A percentile compares a stretch with the other conserved stretches of the same genome.
Conservation (phyloP, 352 stramenopile genomes). For the Phytophthora europaea region DNA sequence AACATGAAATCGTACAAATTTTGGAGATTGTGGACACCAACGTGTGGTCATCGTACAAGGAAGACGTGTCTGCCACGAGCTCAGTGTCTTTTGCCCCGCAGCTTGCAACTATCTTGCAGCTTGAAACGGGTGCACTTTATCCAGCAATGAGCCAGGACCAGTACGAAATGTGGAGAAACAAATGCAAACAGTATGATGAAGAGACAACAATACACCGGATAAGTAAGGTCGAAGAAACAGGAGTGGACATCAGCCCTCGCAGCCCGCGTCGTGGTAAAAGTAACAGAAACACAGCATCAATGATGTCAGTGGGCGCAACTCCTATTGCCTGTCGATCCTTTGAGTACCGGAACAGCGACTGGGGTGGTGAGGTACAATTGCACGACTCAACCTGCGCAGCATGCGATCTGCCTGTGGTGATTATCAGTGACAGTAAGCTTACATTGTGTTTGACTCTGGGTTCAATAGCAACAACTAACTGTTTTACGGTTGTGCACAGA, state of each 20-base stretch:
- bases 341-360: conserved; percentile 89
- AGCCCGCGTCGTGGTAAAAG: conserved; percentile 21
- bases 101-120: conserved; percentile 67
- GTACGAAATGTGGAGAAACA: conserved; percentile 63
- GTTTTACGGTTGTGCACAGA: conserved; percentile 44
- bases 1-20: conserved; percentile 73
- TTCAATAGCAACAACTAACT: conserved; percentile 7
- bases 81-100: conserved; percentile 80
- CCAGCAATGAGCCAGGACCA: conserved; percentile 55
- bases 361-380: conserved; percentile 87
- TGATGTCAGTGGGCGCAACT: conserved; percentile 16
- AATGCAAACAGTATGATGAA: conserved; percentile 66
- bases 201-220: conserved; percentile 26
- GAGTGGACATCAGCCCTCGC: conserved; percentile 5
- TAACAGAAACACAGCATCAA: conserved; percentile 12
- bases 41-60: conserved; percentile 83
- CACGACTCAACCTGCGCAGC: conserved; percentile 79
- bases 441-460: not conserved
- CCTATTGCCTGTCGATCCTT: conserved; percentile 60
- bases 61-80: conserved; percentile 52
- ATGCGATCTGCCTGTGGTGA: conserved; percentile 86
- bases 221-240: conserved; percentile 19
- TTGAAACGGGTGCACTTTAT: conserved; percentile 62
- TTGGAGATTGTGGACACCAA: conserved; percentile 87
- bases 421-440: conserved; percentile 77